Conservation (phyloP, 768 basidiomycete genomes). For the Rhodotorula kratochvilovae region DNA sequence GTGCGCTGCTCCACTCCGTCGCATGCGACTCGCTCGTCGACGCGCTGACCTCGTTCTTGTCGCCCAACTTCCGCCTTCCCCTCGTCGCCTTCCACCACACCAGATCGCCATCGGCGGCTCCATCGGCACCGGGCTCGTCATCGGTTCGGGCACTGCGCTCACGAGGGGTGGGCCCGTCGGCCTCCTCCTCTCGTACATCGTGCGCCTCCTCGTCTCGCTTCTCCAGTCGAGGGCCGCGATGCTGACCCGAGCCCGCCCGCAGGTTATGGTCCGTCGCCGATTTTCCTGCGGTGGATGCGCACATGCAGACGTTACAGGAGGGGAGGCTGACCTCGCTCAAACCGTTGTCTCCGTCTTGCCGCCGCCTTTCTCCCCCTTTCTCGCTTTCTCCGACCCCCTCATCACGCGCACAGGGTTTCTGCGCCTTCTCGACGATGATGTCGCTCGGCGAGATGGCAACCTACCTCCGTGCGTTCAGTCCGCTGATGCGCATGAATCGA, state of each 20-base stretch:
- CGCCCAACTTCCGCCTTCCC: background rate
- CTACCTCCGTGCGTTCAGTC: background rate
- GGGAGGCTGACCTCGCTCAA: background rate
- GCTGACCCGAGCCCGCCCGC: background rate
- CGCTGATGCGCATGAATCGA: background rate
- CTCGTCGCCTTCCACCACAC: background rate
- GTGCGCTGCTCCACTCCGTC: background rate
- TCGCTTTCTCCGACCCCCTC: background rate
- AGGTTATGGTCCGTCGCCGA: background rate
- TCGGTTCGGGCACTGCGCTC: background rate
- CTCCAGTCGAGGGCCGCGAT: background rate
- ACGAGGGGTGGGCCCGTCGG: constrained; percentile 29
- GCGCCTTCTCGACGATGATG: constrained; percentile 2
- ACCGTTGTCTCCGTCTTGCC: too few species aligned
- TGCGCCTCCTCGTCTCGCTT: background rate
- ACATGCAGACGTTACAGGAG: too few species aligned
- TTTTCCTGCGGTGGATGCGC: too few species aligned
- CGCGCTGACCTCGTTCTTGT: too few species aligned
- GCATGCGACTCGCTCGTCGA: too few species aligned
- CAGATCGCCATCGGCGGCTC: constrained; percentile 26
- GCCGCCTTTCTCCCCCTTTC: background rate
- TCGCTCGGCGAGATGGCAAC: constrained; percentile 11
- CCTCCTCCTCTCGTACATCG: constrained; percentile 23
- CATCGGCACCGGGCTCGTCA: constrained; percentile 15
- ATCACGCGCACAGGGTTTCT: background rate